Evolutionary conservation across 2,329 filamentous ascomycete genomes (phyloP).

Genomic region (Dendrostoma leiphaemia): DNA sequence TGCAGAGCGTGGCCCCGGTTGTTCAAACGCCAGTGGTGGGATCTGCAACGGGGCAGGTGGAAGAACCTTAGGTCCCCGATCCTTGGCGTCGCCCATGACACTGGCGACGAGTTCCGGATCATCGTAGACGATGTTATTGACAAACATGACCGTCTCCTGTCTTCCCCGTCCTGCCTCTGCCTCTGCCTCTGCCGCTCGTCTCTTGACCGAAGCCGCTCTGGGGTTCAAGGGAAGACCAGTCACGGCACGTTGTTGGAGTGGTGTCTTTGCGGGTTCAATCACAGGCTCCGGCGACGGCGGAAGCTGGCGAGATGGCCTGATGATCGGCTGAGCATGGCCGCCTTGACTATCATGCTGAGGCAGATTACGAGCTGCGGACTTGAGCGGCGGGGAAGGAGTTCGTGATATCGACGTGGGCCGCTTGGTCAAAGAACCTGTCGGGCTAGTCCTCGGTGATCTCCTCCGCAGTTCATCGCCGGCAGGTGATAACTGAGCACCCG

Average conservation of each 20-base stretch:
- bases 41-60: constrained; percentile 8
- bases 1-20: constrained; percentile 21
- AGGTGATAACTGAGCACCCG: constrained; percentile 50
- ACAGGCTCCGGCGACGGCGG: constrained; percentile 28
- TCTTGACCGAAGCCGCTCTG: constrained; percentile 34
- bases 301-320: constrained; percentile 31
- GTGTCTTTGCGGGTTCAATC: constrained; percentile 34
- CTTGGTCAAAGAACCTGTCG: background rate
- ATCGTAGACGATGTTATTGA: constrained; percentile 56
- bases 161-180: too few relatives aligned
- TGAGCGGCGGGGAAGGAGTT: constrained; percentile 4
- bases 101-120: constrained; percentile 47
- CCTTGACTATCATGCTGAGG: constrained; percentile 2
- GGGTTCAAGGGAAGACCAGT: constrained; percentile 50
- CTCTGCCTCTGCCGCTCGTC: constrained; percentile 21
- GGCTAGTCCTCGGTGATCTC: constrained; percentile 46
- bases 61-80: constrained; percentile 26
- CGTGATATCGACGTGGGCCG: background rate
- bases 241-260: constrained; percentile 42
- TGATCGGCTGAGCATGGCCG: constrained; percentile 16
- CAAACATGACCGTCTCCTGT: constrained; percentile 52
- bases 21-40: constrained; percentile 4
- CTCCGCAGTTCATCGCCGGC: constrained; percentile 48
- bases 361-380: constrained; percentile 5
- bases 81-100: constrained; percentile 45